Evolutionary conservation across 1,139 yeast genomes (phyloP), one percentile per base, ranked within the genome.

Genomic region (Zygosaccharomyces sapae): DNA sequence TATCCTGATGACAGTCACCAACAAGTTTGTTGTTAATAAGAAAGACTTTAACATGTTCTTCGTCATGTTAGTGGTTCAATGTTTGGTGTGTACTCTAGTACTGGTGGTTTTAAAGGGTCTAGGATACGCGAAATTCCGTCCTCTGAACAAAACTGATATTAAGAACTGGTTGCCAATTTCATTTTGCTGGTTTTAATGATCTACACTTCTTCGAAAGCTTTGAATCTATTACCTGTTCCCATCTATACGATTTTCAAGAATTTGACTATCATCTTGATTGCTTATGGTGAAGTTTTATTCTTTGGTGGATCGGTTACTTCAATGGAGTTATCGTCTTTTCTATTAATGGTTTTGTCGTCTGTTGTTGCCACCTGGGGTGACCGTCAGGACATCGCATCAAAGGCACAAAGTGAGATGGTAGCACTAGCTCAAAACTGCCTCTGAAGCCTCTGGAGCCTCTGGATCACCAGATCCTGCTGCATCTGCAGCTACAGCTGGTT

Each of bases 251-350:
- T 92, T 62, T 92, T 92, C 82, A 92, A 92, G 77, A 92, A 92
- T 72, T 81, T 92, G 71, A 92, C 98, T 53, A 92, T 92, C 65
- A 92, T 92, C 59, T 76, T 92, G 67, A 92, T 92, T 69, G 98
- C 98, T 41, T 92, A 92, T 67, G 97, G 97, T 72, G 98, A 92
- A 73, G 97, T 90, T 39, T 63, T 92, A 55, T 92, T 97, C 95
- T 92, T 92, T 63, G 96, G 97, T 52, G 97, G 97, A 55, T 73
- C 76, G 53, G 97, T 92, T 61, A 83, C 96, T 47, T 71, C 92
- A 41, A 83, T 90, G 94, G 90, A 96, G 45, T 75, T 92, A 55
- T 82, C 87, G 44, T 86, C 97, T 1, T 92, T 92, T 69, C 63
- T 80, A 47, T 76, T 92, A 68, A 92, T 92, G 95, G 96, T 92